Evolutionary conservation across 805 yeast species (phyloP).

Genomic region (Ogataea kodamae): DNA sequence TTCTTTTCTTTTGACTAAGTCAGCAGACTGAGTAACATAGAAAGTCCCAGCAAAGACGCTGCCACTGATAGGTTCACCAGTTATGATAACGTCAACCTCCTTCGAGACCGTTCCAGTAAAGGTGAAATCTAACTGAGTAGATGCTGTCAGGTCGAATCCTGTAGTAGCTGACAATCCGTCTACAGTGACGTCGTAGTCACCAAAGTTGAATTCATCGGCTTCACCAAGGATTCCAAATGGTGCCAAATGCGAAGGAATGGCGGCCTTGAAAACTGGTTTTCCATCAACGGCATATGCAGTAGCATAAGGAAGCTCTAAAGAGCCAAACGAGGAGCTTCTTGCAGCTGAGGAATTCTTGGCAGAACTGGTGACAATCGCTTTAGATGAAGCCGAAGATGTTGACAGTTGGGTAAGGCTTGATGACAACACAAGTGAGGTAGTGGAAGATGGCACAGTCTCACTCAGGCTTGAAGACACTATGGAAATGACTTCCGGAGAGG

Average conservation of each 20-base stretch:
- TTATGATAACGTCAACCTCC: not conserved
- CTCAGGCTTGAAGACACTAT: not conserved
- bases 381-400: not conserved
- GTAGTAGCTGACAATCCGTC: not conserved
- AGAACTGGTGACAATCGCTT: not conserved
- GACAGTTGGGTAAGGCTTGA: not conserved
- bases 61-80: constrained; percentile 1
- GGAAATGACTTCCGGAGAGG: not conserved
- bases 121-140: not conserved
- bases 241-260: not conserved
- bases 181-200: not conserved
- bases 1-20: constrained; percentile 4
- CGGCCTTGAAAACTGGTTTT: constrained; percentile 1
- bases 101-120: not conserved
- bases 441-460: not conserved
- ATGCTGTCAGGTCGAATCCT: not conserved
- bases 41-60: constrained; percentile 1
- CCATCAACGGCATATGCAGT: not conserved
- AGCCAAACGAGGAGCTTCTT: not conserved
- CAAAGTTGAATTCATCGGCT: not conserved
- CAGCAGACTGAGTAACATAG: constrained; percentile 5
- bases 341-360: not conserved
- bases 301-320: not conserved
- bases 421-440: not conserved
- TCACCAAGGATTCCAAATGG: not conserved